Evolutionary conservation across 345 rosid genomes (phyloP), one percentile per base, ranked within the genome.

Genomic region (Citrus inodora): DNA sequence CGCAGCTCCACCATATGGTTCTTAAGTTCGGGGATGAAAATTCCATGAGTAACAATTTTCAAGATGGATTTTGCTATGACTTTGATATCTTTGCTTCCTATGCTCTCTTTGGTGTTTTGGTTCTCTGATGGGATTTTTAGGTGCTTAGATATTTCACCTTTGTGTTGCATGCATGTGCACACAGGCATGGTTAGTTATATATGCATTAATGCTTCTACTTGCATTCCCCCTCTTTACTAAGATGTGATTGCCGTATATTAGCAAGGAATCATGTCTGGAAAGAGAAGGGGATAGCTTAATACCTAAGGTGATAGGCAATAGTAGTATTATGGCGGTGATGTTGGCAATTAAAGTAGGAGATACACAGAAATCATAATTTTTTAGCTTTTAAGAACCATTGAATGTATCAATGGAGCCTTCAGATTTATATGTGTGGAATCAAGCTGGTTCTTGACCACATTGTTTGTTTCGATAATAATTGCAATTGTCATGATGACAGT

Each of bases 401-500:
- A 21, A 75, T 61, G 7, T 27, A 27, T 28, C 30, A 19, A 1
- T 48, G 62, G 24, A 35, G 22, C 71, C 78, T 22, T 75, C 62
- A 51, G 22, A 65, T 22, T 30, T 22, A 24, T 27, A 11, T 11
- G 30, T 56, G 46, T 19, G 70, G 48, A 75, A 51, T 48, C 58
- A 46, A 74, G 24, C 48, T 51, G 5, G 27, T 74, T 42, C 59
- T 60, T 62, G 59, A 9, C 40, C 63, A 4, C 42, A 3, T 19
- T 55, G 37, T 74, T 27, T 25, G 14, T 61, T 51, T 70, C 25
- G 22, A 64, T 74, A 60, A 40, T 62, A 74, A 42, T 62, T 62
- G 17, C 53, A 5, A 11, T 74, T 66, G 77, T 74, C 76, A 74
- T 74, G 59, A 21, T 74, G 69, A 74, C 33, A 69, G 24, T 22